A percentile compares a stretch with the other conserved stretches of the same genome.
phyloP scores from a whole-genome alignment of 2,329 filamentous ascomycete genomes.

The Chaetomium sp. region DNA sequence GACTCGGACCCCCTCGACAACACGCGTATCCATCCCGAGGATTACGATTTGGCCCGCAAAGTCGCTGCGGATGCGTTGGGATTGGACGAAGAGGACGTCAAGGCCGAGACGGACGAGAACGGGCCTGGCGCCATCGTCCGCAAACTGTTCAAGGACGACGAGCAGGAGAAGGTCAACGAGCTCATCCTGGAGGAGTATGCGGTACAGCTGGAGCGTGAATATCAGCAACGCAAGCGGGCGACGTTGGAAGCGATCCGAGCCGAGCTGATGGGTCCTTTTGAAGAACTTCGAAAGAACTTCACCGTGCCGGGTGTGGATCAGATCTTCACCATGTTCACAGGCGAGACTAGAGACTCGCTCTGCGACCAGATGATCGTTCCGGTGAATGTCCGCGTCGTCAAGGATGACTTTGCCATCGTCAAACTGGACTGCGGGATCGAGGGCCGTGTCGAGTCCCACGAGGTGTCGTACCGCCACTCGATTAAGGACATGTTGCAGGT shows the following conservation, averaged over 20 bases:
- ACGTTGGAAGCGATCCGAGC: slow-evolving; percentile 95
- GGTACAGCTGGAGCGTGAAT: slow-evolving; percentile 88
- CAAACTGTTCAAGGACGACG: slow-evolving; percentile 91
- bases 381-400: slow-evolving; percentile 83
- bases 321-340: slow-evolving; percentile 95
- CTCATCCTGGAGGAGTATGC: slow-evolving; percentile 96
- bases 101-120: slow-evolving; percentile 88
- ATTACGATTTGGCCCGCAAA: slow-evolving; percentile 96
- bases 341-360: slow-evolving; percentile 83
- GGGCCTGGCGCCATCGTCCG: slow-evolving; percentile 88
- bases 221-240: slow-evolving; percentile 91
- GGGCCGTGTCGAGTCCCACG: slow-evolving; percentile 79
- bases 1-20: slow-evolving; percentile 92
- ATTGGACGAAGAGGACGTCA: slow-evolving; percentile 96
- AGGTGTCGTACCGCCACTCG: slow-evolving; percentile 73
- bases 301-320: slow-evolving; percentile 70
- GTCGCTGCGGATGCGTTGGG: slow-evolving; percentile 97
- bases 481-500: slow-evolving; percentile 73
- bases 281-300: slow-evolving; percentile 86
- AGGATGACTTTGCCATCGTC: slow-evolving; percentile 89
- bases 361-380: slow-evolving; percentile 90
- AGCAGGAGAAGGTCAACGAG: slow-evolving; percentile 94
- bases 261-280: slow-evolving; percentile 88
- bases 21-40: slow-evolving; percentile 95
- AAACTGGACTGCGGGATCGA: slow-evolving; percentile 94